Base-by-base conservation (phyloP, 441 rosid genomes). In the Jatropha podagrica region DNA sequence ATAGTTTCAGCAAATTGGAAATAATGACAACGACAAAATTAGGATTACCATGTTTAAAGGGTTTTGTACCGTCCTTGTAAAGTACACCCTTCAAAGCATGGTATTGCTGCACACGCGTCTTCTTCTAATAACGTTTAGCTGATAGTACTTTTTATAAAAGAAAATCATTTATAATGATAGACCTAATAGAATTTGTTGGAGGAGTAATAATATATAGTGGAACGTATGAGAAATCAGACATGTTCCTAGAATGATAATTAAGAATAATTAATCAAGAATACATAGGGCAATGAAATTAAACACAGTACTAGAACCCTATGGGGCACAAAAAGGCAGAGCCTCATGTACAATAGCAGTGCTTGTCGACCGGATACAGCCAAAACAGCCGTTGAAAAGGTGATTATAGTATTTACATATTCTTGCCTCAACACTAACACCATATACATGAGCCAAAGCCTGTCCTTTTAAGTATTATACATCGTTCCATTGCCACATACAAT, bases 391-490 rank as follows among this genome's bases (percentile, higher is more conserved):
- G 49, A 66, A 71, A 38, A 77, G 65, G 42, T 26, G 14, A 42
- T 27, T 41, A 23, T 7, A 59, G 44, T 49, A 46, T 65, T 23
- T 72, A 41, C 71, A 41, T 80, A 76, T 76, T 76, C 80, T 59
- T 76, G 68, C 59, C 59, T 10, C 18, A 23, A 23, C 74, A 6
- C 51, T 68, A 78, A 60, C 55, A 41, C 73, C 82, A 69, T 15
- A 48, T 44, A 56, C 49, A 71, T 71, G 60, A 12, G 81, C 85
- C 80, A 76, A 79, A 77, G 48, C 4, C 7, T 55, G n/a, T 27
- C 55, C 54, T 76, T 65, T 56, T 68, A 77, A 70, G 52, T 74
- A 78, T 54, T 46, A 48, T 0, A 15, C 18, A 51, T 17, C 18
- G 13, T 17, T 42, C 32, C 32, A 32, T 2, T 32, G 1, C 32